phyloP scores from a whole-genome alignment of 177 flowering plant genomes.

The Vitis hybrid region DNA sequence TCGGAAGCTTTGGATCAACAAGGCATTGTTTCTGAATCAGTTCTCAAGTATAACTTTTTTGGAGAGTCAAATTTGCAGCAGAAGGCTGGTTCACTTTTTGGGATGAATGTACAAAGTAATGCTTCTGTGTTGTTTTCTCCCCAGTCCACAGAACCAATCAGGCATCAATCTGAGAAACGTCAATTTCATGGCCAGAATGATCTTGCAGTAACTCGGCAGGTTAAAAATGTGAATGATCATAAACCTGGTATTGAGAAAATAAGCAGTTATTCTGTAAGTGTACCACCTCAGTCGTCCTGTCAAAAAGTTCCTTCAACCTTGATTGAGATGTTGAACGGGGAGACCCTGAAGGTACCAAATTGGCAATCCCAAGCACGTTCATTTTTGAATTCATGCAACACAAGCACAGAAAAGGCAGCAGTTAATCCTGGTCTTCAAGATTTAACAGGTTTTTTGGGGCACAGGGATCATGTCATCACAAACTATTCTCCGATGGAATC shows the following conservation, averaged over 20 bases:
- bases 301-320: constrained; percentile 1
- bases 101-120: constrained; percentile 15
- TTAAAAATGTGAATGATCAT: constrained; percentile 3
- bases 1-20: constrained; percentile 15
- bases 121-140: constrained; percentile 6
- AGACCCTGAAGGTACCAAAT: constrained; percentile 5
- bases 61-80: constrained; percentile 14
- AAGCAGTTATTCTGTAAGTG: neutral
- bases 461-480: neutral
- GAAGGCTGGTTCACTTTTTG: constrained; percentile 6
- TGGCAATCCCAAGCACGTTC: neutral
- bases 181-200: constrained; percentile 13
- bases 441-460: constrained; percentile 6
- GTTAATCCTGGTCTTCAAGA: constrained; percentile 9
- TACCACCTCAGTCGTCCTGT: constrained; percentile 8
- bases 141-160: constrained; percentile 4
- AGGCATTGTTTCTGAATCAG: constrained; percentile 8
- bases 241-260: constrained; percentile 4
- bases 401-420: constrained; percentile 6
- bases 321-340: constrained; percentile 3
- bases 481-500: constrained; percentile 7
- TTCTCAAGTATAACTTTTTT: constrained; percentile 6
- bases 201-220: constrained; percentile 9
- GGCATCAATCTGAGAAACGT: constrained; percentile 10
- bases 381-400: constrained; percentile 3